A percentile compares a stretch with the other conserved stretches of the same genome.
Conservation (phyloP, 371 early-diverging fungal species). For the Phascolomyces articulosus region DNA sequence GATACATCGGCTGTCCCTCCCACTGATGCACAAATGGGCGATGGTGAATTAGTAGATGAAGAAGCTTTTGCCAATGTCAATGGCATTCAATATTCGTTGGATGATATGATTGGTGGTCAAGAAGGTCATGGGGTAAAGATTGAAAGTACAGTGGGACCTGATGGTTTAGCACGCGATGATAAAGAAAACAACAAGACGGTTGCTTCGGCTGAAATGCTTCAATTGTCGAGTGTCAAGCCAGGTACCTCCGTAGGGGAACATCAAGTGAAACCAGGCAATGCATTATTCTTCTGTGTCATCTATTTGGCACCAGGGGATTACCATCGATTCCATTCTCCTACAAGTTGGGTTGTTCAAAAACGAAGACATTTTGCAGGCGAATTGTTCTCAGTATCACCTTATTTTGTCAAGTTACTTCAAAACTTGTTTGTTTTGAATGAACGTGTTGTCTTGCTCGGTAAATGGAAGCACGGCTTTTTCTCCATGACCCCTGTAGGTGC, state of each 20-base stretch:
- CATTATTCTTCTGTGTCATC: constrained; percentile 86
- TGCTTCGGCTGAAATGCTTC: constrained; percentile 22
- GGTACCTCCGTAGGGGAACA: constrained; percentile 33
- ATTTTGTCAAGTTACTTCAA: constrained; percentile 77
- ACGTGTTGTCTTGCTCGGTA: constrained; percentile 89
- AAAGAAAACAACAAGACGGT: constrained; percentile 30
- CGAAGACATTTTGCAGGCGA: constrained; percentile 93
- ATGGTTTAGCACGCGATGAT: constrained; percentile 33
- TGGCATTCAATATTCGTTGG: constrained; percentile 88
- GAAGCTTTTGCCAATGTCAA: constrained; percentile 88
- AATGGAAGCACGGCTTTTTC: constrained; percentile 94
- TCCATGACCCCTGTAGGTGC: constrained; percentile 97
- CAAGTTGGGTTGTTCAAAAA: constrained; percentile 88
- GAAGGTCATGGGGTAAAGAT: constrained; percentile 33
- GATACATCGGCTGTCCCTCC: constrained; percentile 38
- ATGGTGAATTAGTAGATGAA: constrained; percentile 61
- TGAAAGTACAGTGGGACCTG: constrained; percentile 41
- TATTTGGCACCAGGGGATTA: constrained; percentile 98
- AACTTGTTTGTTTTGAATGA: constrained; percentile 96
- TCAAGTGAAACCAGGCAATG: constrained; percentile 66
- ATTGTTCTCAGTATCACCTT: constrained; percentile 93
- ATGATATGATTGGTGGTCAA: constrained; percentile 72
- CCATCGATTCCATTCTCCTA: constrained; percentile 97
- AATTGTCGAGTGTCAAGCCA: constrained; percentile 22
- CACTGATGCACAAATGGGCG: constrained; percentile 43